These are phyloP conservation scores for Saccharomycopsis fermentans DNA, from an alignment of 805 yeast species.

Conservation along the genomic window DNA sequence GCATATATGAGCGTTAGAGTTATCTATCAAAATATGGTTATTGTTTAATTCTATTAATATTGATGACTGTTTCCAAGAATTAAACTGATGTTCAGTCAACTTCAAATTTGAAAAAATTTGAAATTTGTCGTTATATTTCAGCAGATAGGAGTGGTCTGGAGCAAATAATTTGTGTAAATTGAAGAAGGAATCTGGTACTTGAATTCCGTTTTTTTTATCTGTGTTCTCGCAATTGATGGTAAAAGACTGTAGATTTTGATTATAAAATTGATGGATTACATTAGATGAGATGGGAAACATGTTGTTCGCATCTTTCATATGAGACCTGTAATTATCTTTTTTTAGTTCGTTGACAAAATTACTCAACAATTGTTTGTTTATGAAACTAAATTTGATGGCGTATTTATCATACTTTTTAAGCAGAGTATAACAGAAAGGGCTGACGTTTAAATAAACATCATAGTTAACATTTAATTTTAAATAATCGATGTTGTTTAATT, in stretches of 20 bases:
- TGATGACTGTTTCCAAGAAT: not conserved
- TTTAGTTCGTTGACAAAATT: not conserved
- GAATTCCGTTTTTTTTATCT: not conserved
- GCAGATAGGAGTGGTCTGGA: not conserved
- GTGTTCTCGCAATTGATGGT: not conserved
- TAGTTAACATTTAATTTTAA: conserved; percentile 3
- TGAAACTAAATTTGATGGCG: not conserved
- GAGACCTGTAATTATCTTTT: not conserved
- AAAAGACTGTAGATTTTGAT: not conserved
- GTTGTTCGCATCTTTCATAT: not conserved
- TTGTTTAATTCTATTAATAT: conserved; percentile 12
- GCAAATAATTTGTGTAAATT: not conserved
- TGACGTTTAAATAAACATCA: conserved; percentile 4
- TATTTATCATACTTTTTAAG: not conserved
- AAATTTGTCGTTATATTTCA: not conserved
- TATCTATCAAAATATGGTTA: conserved; percentile 5
- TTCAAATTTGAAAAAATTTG: not conserved
- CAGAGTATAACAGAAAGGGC: not conserved
- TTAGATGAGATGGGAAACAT: not conserved
- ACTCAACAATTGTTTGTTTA: not conserved
- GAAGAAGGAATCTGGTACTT: not conserved
- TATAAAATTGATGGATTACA: not conserved
- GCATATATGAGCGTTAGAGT: conserved; percentile 3
- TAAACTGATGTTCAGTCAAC: not conserved
- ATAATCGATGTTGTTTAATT: not conserved